phyloP scores from a whole-genome alignment of 2,329 filamentous ascomycete genomes.

The Diaporthe helianthi region DNA sequence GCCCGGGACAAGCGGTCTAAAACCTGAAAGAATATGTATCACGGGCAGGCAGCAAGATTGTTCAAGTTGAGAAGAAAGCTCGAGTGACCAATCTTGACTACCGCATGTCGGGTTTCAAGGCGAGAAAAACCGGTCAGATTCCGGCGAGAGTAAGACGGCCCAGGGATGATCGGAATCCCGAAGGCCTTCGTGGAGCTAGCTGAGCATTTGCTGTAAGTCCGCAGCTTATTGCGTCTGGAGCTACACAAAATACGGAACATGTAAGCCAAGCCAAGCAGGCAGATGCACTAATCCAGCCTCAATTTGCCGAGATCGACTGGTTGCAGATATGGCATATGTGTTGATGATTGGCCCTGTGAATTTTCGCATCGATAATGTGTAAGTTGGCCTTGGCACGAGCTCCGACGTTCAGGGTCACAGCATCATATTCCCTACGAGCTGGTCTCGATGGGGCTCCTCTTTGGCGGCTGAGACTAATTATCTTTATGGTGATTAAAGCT shows the following conservation, averaged over 20 bases:
- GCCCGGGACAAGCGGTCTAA: no score
- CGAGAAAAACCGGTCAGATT: not conserved
- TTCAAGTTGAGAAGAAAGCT: no score
- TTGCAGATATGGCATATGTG: no score
- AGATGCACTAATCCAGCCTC: not conserved
- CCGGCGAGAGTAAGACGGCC: slow-evolving; percentile 1
- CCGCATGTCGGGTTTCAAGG: no score
- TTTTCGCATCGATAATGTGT: no score
- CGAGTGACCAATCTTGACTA: not conserved
- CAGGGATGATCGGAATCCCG: not conserved
- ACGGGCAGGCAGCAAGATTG: not conserved
- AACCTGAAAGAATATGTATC: not conserved
- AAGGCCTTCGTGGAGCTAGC: not conserved
- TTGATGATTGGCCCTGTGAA: not conserved
- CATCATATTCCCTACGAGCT: no score
- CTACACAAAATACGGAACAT: not conserved
- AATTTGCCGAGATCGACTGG: not conserved
- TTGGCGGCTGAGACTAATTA: no score
- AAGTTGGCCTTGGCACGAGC: no score
- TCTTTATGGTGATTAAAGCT: no score
- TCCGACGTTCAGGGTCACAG: no score
- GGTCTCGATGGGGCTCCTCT: no score
- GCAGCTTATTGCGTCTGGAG: not conserved
- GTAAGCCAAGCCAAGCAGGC: not conserved
- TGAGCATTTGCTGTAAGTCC: not conserved